phyloP scores from a whole-genome alignment of 1,284 basidiomycete species.

The Moesziomyces parantarcticus region DNA sequence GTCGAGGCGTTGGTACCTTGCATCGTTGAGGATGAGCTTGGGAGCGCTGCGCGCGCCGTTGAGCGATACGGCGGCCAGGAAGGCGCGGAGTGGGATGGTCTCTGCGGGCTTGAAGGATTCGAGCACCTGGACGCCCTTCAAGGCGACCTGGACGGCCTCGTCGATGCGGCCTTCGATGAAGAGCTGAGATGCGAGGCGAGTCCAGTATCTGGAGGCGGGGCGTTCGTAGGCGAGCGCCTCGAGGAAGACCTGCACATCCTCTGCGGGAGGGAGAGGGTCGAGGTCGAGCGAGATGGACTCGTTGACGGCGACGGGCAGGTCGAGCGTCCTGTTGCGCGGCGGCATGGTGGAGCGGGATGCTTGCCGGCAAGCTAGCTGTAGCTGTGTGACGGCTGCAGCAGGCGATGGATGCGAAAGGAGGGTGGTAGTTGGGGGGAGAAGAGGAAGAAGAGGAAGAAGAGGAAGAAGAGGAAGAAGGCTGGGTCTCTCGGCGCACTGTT shows the following conservation, averaged over 20 bases:
- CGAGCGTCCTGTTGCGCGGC: slow-evolving; percentile 49
- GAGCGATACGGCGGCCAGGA: slow-evolving; percentile 55
- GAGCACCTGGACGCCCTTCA: slow-evolving; percentile 48
- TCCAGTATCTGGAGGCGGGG: slow-evolving; percentile 57
- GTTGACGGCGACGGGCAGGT: slow-evolving; percentile 58
- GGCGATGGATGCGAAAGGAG: no score
- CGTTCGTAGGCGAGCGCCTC: slow-evolving; percentile 58
- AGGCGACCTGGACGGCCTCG: slow-evolving; percentile 51
- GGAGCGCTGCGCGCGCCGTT: slow-evolving; percentile 52
- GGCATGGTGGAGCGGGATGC: slow-evolving; percentile 22
- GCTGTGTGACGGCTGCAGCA: no score
- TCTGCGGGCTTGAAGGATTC: slow-evolving; percentile 49
- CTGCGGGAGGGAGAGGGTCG: slow-evolving; percentile 57
- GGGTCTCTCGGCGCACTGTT: no score
- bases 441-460: no score
- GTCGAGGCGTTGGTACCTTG: slow-evolving; percentile 55
- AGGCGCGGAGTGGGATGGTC: slow-evolving; percentile 47
- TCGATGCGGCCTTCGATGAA: slow-evolving; percentile 48
- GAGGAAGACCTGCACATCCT: slow-evolving; percentile 59
- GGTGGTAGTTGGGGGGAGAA: no score
- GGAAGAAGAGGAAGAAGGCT: no score
- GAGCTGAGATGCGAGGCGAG: slow-evolving; percentile 55
- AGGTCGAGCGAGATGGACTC: slow-evolving; percentile 58
- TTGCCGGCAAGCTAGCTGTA: background rate
- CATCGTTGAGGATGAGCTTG: slow-evolving; percentile 59